These are phyloP conservation scores for Castanospermum australe DNA, from an alignment of 306 rosid species.

Conservation along the genomic window DNA sequence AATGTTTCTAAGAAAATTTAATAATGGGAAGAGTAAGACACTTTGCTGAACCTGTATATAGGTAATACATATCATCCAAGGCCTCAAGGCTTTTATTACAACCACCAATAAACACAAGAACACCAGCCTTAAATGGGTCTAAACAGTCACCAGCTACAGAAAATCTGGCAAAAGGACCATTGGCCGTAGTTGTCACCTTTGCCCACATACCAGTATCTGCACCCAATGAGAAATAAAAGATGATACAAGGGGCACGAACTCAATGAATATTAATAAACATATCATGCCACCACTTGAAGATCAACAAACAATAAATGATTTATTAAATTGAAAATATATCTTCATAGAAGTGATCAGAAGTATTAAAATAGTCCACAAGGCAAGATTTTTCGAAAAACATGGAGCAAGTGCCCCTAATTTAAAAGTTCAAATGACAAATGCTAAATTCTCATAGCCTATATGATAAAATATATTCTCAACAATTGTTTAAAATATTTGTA, in stretches of 20 bases:
- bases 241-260: constrained; percentile 11
- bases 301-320: background rate
- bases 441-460: background rate
- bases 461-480: background rate
- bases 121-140: constrained; percentile 80
- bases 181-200: constrained; percentile 56
- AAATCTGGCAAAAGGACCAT: constrained; percentile 91
- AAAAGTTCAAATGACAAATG: background rate
- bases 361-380: background rate
- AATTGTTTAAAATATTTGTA: background rate
- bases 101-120: constrained; percentile 91
- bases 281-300: constrained; percentile 9
- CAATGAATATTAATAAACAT: constrained; percentile 13
- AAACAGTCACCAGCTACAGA: constrained; percentile 93
- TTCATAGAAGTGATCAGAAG: background rate
- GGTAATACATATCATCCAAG: constrained; percentile 86
- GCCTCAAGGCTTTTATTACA: constrained; percentile 97
- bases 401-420: background rate
- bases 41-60: constrained; percentile 72
- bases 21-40: constrained; percentile 13
- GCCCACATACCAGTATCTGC: constrained; percentile 90
- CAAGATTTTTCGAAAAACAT: background rate
- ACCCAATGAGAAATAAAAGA: constrained; percentile 30
- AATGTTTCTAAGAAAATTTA: background rate
- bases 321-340: background rate